A percentile compares a stretch with the other conserved stretches of the same genome.
These are phyloP conservation scores for Clathrus columnatus DNA, from an alignment of 768 basidiomycete genomes.

Conservation along the genomic window DNA sequence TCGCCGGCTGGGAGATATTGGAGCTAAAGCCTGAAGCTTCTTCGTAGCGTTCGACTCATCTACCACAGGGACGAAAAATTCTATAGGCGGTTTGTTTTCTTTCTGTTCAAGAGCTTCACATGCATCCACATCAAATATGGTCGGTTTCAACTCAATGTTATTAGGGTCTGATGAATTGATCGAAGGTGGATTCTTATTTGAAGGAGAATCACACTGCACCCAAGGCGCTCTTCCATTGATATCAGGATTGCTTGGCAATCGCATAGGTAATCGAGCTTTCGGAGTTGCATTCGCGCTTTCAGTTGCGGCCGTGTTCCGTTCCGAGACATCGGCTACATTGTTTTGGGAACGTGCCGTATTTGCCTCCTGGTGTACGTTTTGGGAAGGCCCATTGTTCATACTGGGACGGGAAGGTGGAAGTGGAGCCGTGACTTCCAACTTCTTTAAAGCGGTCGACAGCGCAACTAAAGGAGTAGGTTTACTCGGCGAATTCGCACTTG, in stretches of 20 bases:
- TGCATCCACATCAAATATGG: not conserved
- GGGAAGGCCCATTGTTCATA: not conserved
- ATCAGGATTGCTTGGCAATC: not conserved
- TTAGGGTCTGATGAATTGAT: not conserved
- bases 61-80: not conserved
- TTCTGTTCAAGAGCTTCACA: not conserved
- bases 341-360: not conserved
- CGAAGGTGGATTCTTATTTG: not conserved
- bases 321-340: not conserved
- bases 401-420: conserved; percentile 1
- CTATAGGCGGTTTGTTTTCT: not conserved
- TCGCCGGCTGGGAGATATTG: conserved; percentile 24
- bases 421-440: conserved; percentile 1
- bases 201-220: not conserved
- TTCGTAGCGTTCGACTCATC: not conserved
- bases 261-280: not conserved
- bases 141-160: not conserved
- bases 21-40: not conserved
- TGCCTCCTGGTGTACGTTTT: not conserved
- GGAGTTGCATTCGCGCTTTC: not conserved
- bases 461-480: conserved; percentile 5
- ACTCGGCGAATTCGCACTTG: not conserved
- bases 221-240: not conserved
- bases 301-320: not conserved
- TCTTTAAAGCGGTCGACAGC: conserved; percentile 6